Conservation (phyloP, 1,284 basidiomycete species). For the Cutaneotrichosporon cutaneum region DNA sequence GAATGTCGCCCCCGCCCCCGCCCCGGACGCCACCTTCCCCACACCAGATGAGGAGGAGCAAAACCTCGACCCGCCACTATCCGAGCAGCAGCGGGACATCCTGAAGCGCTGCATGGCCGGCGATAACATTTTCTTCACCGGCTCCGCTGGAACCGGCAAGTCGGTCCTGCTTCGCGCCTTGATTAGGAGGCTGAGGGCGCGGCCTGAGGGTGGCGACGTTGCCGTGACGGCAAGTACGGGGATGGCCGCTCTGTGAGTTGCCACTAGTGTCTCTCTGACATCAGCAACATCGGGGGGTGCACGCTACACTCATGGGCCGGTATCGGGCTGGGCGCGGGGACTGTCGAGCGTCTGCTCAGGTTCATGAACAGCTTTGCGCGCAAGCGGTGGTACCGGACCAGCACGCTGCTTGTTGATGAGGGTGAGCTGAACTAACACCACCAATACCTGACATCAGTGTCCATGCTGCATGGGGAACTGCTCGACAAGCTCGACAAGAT, state of each 20-base stretch:
- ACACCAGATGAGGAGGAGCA: background rate
- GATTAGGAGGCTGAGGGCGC: conserved; percentile 61
- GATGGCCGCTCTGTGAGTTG: conserved; percentile 49
- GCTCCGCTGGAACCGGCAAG: conserved; percentile 95
- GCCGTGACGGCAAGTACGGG: conserved; percentile 77
- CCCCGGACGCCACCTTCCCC: background rate
- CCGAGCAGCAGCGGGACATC: conserved; percentile 66
- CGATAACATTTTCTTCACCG: conserved; percentile 86
- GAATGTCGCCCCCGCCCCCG: too few relatives aligned
- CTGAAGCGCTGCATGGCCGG: conserved; percentile 66
- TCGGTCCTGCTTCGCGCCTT: conserved; percentile 83
- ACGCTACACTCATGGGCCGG: conserved; percentile 61
- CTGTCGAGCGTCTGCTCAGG: conserved; percentile 51
- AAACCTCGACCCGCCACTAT: conserved; percentile 48
- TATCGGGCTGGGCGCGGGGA: conserved; percentile 56
- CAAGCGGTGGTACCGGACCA: conserved; percentile 59
- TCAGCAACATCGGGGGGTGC: conserved; percentile 63
- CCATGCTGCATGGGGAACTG: conserved; percentile 61
- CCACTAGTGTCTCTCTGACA: background rate
- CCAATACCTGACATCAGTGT: conserved; percentile 51
- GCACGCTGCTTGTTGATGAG: conserved; percentile 69
- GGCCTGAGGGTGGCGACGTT: conserved; percentile 48
- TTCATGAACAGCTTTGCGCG: conserved; percentile 52
- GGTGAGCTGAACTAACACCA: conserved; percentile 52
- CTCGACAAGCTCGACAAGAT: conserved; percentile 84